These are phyloP conservation scores for Alopecurus myosuroides DNA, from an alignment of 176 grass and related monocot genomes.

Conservation along the genomic window DNA sequence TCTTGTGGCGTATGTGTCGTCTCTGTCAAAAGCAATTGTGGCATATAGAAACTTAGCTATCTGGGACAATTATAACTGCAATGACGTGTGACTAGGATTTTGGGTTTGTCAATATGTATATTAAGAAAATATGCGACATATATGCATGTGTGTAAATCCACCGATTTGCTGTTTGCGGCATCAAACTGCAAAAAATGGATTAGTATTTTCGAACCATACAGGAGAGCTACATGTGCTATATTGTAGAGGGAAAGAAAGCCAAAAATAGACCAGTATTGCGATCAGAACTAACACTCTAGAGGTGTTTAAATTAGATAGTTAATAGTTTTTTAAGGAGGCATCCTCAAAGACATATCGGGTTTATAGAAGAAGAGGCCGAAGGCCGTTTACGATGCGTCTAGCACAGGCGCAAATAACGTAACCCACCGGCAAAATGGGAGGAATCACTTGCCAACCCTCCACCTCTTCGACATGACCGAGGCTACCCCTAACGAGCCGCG, in stretches of 20 bases:
- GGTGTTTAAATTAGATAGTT: not conserved
- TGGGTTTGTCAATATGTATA: not conserved
- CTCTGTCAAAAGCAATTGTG: not conserved
- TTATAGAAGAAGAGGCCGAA: too few relatives aligned
- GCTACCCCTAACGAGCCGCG: too few relatives aligned
- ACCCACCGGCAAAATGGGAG: too few relatives aligned
- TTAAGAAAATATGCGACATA: not conserved
- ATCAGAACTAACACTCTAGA: not conserved
- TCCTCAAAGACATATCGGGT: too few relatives aligned
- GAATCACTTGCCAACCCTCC: too few relatives aligned
- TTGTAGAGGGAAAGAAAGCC: too few relatives aligned
- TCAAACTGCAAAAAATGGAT: not conserved
- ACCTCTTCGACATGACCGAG: too few relatives aligned
- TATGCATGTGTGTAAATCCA: not conserved
- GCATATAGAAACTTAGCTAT: not conserved
- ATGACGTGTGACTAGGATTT: not conserved
- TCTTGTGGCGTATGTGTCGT: not conserved
- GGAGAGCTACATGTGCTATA: too few relatives aligned
- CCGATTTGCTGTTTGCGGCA: not conserved
- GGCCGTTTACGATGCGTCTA: too few relatives aligned
- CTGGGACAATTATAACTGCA: constrained; percentile 7
- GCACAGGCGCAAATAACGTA: too few relatives aligned
- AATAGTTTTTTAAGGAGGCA: too few relatives aligned
- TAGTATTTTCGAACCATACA: too few relatives aligned
- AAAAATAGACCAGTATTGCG: not conserved